Evolutionary conservation across 768 basidiomycete genomes (phyloP).

Genomic region (Russula foetens): DNA sequence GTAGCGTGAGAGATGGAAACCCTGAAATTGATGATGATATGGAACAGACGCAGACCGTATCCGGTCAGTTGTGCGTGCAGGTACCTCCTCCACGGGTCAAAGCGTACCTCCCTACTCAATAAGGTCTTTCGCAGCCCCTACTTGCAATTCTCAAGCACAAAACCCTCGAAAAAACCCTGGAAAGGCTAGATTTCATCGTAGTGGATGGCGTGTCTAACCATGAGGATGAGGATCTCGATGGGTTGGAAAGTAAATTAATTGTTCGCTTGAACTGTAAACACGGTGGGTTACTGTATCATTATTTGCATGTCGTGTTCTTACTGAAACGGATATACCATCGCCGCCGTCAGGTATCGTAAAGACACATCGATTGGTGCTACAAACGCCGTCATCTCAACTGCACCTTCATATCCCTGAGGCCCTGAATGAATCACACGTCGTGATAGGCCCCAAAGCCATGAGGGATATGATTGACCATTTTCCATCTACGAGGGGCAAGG

Average conservation of each 20-base stretch:
- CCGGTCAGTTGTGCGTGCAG: constrained; percentile 65
- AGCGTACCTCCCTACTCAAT: constrained; percentile 21
- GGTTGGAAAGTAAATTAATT: constrained; percentile 62
- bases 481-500: constrained; percentile 53
- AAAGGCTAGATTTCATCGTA: constrained; percentile 67
- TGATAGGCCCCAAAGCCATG: constrained; percentile 63
- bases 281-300: constrained; percentile 36
- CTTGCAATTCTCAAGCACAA: constrained; percentile 67
- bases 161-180: constrained; percentile 68
- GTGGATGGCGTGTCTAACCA: constrained; percentile 41
- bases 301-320: not conserved
- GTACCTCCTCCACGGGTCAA: constrained; percentile 29
- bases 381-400: constrained; percentile 48
- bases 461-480: constrained; percentile 81
- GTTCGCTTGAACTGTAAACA: constrained; percentile 78
- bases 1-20: constrained; percentile 14
- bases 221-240: constrained; percentile 42
- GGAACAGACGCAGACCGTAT: constrained; percentile 37
- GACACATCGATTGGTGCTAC: constrained; percentile 65
- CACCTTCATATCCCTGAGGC: constrained; percentile 59
- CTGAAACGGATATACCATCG: not conserved
- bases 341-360: constrained; percentile 57
- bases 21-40: constrained; percentile 26
- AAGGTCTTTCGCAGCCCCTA: constrained; percentile 37
- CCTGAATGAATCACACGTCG: constrained; percentile 52